Base-by-base conservation (phyloP, 1,284 basidiomycete genomes). In the Termitomyces sp. region DNA sequence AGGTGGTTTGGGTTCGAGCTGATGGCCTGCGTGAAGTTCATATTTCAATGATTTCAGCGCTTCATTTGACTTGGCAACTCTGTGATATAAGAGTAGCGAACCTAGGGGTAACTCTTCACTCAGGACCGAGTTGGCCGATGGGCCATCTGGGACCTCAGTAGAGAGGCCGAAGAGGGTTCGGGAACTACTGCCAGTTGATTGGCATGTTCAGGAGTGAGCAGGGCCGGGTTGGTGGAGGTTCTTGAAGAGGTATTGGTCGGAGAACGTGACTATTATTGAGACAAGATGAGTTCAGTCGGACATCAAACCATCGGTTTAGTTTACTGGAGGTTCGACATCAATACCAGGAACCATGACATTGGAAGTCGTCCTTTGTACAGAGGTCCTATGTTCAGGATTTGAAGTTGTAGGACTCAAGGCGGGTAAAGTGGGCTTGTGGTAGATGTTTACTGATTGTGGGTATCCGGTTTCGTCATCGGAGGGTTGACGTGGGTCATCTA, bases 1-100 rank as follows among this genome's bases (percentile, higher is more conserved):
- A 7, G 2, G 7, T n/a, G 13, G 30, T 21, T 30, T 13, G 8
- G 43, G n/a, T 21, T 6, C 18, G 21, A 16, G 21, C 14, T 18
- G n/a, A 14, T 34, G 43, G 21, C 7, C 14, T 34, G 13, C 14
- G 16, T 21, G 3, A 47, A 48, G 14, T 24, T 24, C 21, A 43
- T 41, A 24, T 24, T 5, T 24, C 5, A 5, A 24, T 24, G 21
- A 5, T 24, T 5, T 24, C 21, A n/a, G n/a, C n/a, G n/a, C n/a
- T n/a, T n/a, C n/a, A n/a, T 21, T 53, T 54, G 8, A 53, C 52
- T 19, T 53, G 46, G 24, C 55, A 34, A 44, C 31, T 33, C 35
- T 47, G n/a, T 54, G 68, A 50, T 67, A 68, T 19, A 70, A 60
- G 3, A 69, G 68, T 8, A 72, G 57, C 54, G 72, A 73, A 3